Percentiles rank a stretch among this genome's conserved stretches.
Evolutionary conservation across 192 early-diverging fungal species (phyloP).

Genomic region (Coemansia sp.): DNA sequence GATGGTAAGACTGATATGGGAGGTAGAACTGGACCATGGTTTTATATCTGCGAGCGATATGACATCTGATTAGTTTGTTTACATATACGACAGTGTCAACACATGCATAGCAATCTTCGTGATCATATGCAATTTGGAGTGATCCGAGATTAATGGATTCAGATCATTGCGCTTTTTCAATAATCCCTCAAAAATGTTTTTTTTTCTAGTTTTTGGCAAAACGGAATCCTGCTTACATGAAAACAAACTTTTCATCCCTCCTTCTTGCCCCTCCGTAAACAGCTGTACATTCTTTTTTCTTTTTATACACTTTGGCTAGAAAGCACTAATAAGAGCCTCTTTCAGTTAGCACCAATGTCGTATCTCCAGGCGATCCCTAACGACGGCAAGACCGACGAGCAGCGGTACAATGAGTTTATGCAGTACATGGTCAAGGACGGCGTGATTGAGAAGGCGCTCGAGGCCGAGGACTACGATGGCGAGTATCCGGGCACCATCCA

Average conservation of each 20-base stretch:
- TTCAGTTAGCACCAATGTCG: slow-evolving; percentile 27
- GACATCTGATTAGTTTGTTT: too few relatives aligned
- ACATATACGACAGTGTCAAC: too few relatives aligned
- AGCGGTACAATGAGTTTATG: slow-evolving; percentile 54
- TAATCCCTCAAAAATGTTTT: slow-evolving; percentile 6
- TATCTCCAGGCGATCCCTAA: slow-evolving; percentile 36
- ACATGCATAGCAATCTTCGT: too few relatives aligned
- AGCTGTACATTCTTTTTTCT: slow-evolving; percentile 11
- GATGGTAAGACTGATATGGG: too few relatives aligned
- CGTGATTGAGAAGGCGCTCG: slow-evolving; percentile 46
- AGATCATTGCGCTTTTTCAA: neutral
- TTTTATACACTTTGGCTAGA: slow-evolving; percentile 3
- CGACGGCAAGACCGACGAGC: slow-evolving; percentile 53
- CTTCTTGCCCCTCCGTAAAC: neutral
- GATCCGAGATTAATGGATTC: neutral
- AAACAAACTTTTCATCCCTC: neutral
- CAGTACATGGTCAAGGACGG: slow-evolving; percentile 39
- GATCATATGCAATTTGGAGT: too few relatives aligned
- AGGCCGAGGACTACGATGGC: slow-evolving; percentile 44
- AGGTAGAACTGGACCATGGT: too few relatives aligned
- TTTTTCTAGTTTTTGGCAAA: neutral
- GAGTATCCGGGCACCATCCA: slow-evolving; percentile 44
- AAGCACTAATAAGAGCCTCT: neutral
- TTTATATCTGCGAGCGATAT: too few relatives aligned
- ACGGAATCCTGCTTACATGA: neutral